Evolutionary conservation across 495 filamentous ascomycete species (phyloP).

Genomic region (Hypoxylon crocopeplum): DNA sequence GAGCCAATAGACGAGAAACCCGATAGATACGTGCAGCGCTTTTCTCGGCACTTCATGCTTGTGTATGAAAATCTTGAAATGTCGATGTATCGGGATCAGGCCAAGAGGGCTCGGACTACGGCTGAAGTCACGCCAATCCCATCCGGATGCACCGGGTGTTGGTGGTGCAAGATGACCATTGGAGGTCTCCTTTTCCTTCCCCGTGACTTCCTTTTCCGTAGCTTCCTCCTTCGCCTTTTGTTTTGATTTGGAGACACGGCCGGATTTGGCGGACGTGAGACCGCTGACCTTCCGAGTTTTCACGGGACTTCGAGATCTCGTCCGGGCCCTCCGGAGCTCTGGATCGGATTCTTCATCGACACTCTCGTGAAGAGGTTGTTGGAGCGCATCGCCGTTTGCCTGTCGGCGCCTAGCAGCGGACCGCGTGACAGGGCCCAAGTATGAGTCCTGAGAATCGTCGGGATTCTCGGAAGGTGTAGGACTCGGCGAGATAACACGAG

Average conservation of each 20-base stretch:
- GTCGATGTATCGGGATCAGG: constrained; percentile 89
- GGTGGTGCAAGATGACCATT: constrained; percentile 79
- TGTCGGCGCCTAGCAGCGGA: constrained; percentile 62
- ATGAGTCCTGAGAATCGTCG: constrained; percentile 54
- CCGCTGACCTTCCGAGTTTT: constrained; percentile 55
- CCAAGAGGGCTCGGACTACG: constrained; percentile 90
- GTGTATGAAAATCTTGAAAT: constrained; percentile 75
- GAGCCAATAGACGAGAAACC: constrained; percentile 85
- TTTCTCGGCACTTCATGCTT: constrained; percentile 81
- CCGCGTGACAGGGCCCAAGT: constrained; percentile 68
- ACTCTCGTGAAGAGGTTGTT: constrained; percentile 43
- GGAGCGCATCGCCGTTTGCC: constrained; percentile 45
- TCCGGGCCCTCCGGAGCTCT: constrained; percentile 53
- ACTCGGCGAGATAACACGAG: constrained; percentile 74
- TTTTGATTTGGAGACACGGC: constrained; percentile 25
- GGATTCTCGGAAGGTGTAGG: constrained; percentile 67
- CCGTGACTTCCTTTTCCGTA: constrained; percentile 43
- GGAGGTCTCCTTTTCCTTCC: constrained; percentile 29
- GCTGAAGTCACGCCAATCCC: constrained; percentile 81
- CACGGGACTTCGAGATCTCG: constrained; percentile 60
- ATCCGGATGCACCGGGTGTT: constrained; percentile 55
- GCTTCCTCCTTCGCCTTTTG: constrained; percentile 21
- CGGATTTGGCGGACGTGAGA: constrained; percentile 48
- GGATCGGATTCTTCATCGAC: constrained; percentile 50
- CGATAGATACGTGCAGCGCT: constrained; percentile 88